Conservation (phyloP, 1,284 basidiomycete species). For the Kalmanozyma brasiliensis region DNA sequence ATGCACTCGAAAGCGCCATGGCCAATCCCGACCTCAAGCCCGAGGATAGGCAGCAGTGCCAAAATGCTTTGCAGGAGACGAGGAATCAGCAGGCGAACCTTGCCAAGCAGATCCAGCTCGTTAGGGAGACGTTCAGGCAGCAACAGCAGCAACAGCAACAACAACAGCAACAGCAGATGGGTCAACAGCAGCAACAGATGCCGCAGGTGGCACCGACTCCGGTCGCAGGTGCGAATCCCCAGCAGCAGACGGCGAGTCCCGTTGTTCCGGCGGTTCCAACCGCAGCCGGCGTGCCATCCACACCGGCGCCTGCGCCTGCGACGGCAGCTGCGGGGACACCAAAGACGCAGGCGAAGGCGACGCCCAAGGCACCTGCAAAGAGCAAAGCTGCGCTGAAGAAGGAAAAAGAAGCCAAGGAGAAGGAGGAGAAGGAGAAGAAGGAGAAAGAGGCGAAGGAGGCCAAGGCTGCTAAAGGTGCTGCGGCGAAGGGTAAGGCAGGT, state of each 20-base stretch:
- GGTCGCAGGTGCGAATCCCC: conserved; percentile 8
- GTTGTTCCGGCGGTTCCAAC: conserved; percentile 12
- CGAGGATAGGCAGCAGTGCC: conserved; percentile 57
- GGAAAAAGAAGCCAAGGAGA: conserved; percentile 36
- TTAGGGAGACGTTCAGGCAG: conserved; percentile 52
- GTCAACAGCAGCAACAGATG: conserved; percentile 17
- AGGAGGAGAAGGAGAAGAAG: conserved; percentile 37
- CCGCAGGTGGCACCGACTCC: conserved; percentile 16
- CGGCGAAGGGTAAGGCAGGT: conserved; percentile 17
- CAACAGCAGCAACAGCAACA: conserved; percentile 46
- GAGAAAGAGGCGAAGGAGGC: conserved; percentile 32
- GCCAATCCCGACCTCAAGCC: conserved; percentile 50
- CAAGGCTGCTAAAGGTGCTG: conserved; percentile 16
- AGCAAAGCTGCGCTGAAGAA: conserved; percentile 37
- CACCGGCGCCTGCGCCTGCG: conserved; percentile 7
- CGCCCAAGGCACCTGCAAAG: conserved; percentile 35
- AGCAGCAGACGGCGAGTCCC: conserved; percentile 23
- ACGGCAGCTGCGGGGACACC: conserved; percentile 11
- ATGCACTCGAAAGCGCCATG: conserved; percentile 50
- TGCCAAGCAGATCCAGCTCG: conserved; percentile 58
- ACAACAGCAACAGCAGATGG: conserved; percentile 12
- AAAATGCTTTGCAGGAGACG: conserved; percentile 53
- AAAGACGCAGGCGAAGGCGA: conserved; percentile 26
- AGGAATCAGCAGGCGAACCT: conserved; percentile 54
- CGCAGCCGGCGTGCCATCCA: conserved; percentile 4